Conservation (phyloP, 345 rosid genomes). For the Durio zibethinus region DNA sequence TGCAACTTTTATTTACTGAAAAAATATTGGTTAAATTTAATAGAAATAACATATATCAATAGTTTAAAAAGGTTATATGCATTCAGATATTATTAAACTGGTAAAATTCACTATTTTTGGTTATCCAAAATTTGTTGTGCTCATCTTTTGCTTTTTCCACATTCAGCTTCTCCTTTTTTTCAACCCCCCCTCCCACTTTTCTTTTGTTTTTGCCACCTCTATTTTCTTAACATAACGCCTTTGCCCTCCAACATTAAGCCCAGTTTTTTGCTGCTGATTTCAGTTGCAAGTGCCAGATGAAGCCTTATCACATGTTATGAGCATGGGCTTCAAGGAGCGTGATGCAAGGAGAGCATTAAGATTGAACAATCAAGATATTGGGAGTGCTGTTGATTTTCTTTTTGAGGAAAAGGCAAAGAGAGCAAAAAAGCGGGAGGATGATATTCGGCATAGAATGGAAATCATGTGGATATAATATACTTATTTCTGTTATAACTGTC, state of each 20-base stretch:
- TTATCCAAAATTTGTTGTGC: not conserved
- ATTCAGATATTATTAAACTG: not conserved
- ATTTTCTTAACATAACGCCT: not conserved
- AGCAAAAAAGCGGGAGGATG: conserved; percentile 48
- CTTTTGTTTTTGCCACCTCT: not conserved
- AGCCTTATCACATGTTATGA: conserved; percentile 64
- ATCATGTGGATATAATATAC: conserved; percentile 38
- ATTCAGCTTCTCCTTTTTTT: not conserved
- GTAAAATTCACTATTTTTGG: not conserved
- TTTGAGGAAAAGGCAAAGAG: conserved; percentile 63
- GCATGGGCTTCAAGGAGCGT: conserved; percentile 76
- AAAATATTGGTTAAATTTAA: not conserved
- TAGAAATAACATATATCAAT: not conserved
- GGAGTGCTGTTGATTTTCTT: conserved; percentile 72
- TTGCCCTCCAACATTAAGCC: not conserved
- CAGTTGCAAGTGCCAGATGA: conserved; percentile 89
- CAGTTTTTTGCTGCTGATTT: conserved; percentile 18
- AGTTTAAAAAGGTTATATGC: not conserved
- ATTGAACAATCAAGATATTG: conserved; percentile 72
- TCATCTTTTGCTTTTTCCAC: not conserved
- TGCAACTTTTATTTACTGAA: not conserved
- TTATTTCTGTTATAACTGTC: not conserved
- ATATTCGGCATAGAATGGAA: conserved; percentile 50
- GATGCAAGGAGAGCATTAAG: conserved; percentile 84
- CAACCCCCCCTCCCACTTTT: no score